Evolutionary conservation across 1,139 yeast genomes (phyloP), one percentile per base, ranked within the genome.

Genomic region (Spathaspora sp.): DNA sequence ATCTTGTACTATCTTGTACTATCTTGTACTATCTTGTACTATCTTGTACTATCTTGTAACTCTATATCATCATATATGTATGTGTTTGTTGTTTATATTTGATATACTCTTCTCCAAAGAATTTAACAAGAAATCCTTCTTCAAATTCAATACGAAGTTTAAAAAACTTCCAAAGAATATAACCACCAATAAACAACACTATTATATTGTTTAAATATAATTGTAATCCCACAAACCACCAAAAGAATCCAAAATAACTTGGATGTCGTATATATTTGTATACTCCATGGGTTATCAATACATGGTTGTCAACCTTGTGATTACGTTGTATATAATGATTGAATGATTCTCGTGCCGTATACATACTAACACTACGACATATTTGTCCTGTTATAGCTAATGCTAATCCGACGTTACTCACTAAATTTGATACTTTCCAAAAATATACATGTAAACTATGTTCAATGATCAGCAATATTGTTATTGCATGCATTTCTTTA

Each of bases 181-280:
- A 54, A 3, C 59, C 59, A 2, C 76, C 77, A 5, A 57, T 52
- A 0, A 48, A 43, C 10, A 67, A 51, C 3, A 65, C 50, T 1
- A 70, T 39, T 38, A 61, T 47, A 63, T 90, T 93, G 42, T 81
- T 68, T 48, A 91, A 65, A 52, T 85, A 58, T 44, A 91, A 37
- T 61, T 93, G 96, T 1, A 90, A 74, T 0, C 98, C 98, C 3
- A 91, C 57, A 24, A 95, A 93, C 97, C 98, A 95, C 80, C 89
- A 84, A 60, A 84, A 91, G 63, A 87, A 93, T 1, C 98, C 99
- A 47, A 83, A 78, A 65, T 93, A 93, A 43, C 95, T 85, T 9
- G 99, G 99, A 62, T 93, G 99, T 49, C 99, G 75, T 8, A 80
- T 67, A 16, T 67, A 52, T 1, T 72, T 51, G 64, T 93, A 93